A percentile compares a stretch with the other conserved stretches of the same genome.
phyloP scores from a whole-genome alignment of 1,284 basidiomycete genomes.

The Anthracocystis walkeri region DNA sequence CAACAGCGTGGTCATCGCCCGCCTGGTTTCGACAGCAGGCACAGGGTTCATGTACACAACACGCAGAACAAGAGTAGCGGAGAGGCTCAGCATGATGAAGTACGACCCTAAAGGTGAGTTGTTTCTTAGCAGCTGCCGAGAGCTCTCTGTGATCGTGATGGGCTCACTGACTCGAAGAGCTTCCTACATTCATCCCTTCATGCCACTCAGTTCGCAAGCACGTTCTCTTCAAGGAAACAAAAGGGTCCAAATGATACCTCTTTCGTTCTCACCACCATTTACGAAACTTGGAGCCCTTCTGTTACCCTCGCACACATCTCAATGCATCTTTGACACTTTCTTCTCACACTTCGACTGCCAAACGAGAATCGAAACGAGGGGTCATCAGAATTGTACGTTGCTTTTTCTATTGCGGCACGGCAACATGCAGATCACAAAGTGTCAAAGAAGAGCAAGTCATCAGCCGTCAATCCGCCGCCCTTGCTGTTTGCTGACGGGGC shows the following conservation, averaged over 20 bases:
- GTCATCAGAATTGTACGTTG: neutral
- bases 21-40: conserved; percentile 66
- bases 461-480: conserved; percentile 31
- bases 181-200: neutral
- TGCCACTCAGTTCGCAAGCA: conserved; percentile 59
- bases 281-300: neutral
- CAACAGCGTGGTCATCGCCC: conserved; percentile 64
- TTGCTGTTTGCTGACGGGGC: conserved; percentile 9
- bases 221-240: conserved; percentile 64
- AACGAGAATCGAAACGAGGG: neutral
- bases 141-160: neutral
- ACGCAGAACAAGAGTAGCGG: conserved; percentile 56
- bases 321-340: neutral
- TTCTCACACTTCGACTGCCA: neutral
- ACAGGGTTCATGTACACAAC: conserved; percentile 68
- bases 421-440: conserved; percentile 19
- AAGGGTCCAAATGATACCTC: conserved; percentile 49
- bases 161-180: neutral
- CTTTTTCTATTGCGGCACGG: neutral
- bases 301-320: neutral
- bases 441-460: conserved; percentile 51
- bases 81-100: conserved; percentile 66
- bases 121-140: neutral
- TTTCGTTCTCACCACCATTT: conserved; percentile 1
- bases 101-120: conserved; percentile 66